phyloP scores from a whole-genome alignment of 805 yeast genomes.

The Kuraishia ogatae region DNA sequence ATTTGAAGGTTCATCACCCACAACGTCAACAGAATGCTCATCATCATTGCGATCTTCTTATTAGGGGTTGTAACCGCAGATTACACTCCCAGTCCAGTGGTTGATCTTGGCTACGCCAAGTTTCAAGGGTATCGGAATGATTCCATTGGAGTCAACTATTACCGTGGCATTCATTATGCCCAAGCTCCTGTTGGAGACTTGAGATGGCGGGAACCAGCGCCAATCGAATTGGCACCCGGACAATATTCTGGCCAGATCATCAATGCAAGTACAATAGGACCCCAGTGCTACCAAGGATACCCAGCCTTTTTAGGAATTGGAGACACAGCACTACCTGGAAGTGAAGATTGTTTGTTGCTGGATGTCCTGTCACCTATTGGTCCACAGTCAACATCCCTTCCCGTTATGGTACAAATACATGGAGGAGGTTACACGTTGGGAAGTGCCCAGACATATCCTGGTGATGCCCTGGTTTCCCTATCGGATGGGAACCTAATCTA shows the following conservation, averaged over 20 bases:
- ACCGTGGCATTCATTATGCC: neutral
- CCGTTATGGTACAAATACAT: constrained; percentile 12
- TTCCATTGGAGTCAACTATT: neutral
- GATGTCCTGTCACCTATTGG: neutral
- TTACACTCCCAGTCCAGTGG: neutral
- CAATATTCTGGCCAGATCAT: neutral
- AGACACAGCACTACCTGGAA: neutral
- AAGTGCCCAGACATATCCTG: constrained; percentile 5
- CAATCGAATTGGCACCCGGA: neutral
- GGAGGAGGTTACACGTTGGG: constrained; percentile 11
- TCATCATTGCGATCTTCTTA: neutral
- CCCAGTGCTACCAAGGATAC: neutral
- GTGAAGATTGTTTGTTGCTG: neutral
- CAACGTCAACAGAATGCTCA: neutral
- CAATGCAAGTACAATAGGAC: neutral
- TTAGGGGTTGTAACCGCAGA: neutral
- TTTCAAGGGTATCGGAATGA: neutral
- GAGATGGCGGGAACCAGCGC: neutral
- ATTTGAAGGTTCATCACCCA: neutral
- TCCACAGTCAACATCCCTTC: constrained; percentile 2
- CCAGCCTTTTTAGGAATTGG: neutral
- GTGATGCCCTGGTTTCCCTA: constrained; percentile 2
- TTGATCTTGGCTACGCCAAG: neutral
- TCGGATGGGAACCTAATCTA: constrained; percentile 6
- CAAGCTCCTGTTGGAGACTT: neutral